Percentiles rank a stretch among this genome's conserved stretches.
These are phyloP conservation scores for Chlamydomonas sphaeroides DNA, from an alignment of 139 green algal species.

Conservation along the genomic window DNA sequence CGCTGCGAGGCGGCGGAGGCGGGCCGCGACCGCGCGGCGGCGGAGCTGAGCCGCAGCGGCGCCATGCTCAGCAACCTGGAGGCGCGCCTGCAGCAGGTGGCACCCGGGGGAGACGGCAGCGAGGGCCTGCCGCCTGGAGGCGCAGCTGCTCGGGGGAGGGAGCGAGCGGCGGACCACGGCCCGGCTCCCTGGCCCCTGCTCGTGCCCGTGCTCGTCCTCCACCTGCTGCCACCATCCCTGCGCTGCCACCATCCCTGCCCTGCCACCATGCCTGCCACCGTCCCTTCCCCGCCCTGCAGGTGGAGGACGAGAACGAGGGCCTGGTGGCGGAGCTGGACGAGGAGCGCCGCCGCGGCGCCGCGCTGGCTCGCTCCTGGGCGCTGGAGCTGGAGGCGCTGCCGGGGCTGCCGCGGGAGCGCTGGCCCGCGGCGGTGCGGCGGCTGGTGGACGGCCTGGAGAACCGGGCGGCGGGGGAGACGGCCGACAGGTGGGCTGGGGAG, in stretches of 20 bases:
- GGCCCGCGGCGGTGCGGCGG: slow-evolving; percentile 36
- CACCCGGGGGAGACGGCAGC: too few species aligned
- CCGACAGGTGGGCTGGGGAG: too few species aligned
- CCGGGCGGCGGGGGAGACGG: not conserved
- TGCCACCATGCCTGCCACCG: too few species aligned
- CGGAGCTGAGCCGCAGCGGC: slow-evolving; percentile 5
- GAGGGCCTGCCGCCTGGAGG: too few species aligned
- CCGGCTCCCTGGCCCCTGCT: too few species aligned
- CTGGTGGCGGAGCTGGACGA: slow-evolving; percentile 42
- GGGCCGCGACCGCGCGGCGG: not conserved
- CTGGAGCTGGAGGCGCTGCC: slow-evolving; percentile 35
- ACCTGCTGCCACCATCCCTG: too few species aligned
- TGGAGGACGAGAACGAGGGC: slow-evolving; percentile 50
- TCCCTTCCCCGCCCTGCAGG: slow-evolving; percentile 9
- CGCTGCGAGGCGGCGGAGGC: slow-evolving; percentile 35
- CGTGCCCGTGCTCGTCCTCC: too few species aligned
- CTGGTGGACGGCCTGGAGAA: slow-evolving; percentile 41
- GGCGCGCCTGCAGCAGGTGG: slow-evolving; percentile 40
- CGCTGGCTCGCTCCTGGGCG: slow-evolving; percentile 24
- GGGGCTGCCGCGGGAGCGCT: slow-evolving; percentile 34
- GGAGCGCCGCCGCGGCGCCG: slow-evolving; percentile 28
- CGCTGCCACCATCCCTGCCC: too few species aligned
- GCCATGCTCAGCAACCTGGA: slow-evolving; percentile 51
- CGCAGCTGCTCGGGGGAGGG: too few species aligned
- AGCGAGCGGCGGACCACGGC: too few species aligned